phyloP scores from a whole-genome alignment of 2,329 filamentous ascomycete species.

The Aureobasidium sp. region DNA sequence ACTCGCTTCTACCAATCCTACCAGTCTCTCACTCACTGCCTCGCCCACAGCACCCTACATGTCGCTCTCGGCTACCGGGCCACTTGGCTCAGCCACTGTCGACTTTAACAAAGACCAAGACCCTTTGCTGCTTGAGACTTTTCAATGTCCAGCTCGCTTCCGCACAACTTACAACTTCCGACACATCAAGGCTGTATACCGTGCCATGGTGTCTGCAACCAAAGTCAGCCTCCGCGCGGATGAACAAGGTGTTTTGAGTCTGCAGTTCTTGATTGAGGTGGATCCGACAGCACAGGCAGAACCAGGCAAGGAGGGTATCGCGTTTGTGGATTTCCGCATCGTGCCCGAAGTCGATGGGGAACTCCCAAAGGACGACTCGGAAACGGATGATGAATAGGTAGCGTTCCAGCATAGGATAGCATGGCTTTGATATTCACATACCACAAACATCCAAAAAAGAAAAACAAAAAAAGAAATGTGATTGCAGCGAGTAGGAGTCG shows the following conservation, averaged over 20 bases:
- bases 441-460: background rate
- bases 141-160: conserved; percentile 50
- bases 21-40: conserved; percentile 42
- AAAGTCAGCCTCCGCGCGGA: conserved; percentile 91
- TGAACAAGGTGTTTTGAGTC: conserved; percentile 77
- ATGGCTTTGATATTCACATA: background rate
- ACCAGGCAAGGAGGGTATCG: conserved; percentile 35
- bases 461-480: background rate
- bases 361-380: conserved; percentile 20
- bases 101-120: conserved; percentile 40
- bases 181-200: conserved; percentile 72
- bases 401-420: background rate
- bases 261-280: conserved; percentile 94
- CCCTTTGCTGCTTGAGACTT: conserved; percentile 58
- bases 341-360: conserved; percentile 62
- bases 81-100: conserved; percentile 52
- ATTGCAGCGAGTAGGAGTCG: background rate
- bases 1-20: conserved; percentile 58
- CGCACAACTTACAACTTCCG: conserved; percentile 77
- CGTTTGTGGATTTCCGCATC: conserved; percentile 76
- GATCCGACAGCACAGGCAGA: conserved; percentile 36
- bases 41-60: conserved; percentile 51
- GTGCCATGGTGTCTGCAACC: conserved; percentile 86
- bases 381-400: background rate
- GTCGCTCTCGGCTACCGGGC: conserved; percentile 58